Base-by-base conservation (phyloP, 768 basidiomycete genomes). In the Tylopilus felleus region DNA sequence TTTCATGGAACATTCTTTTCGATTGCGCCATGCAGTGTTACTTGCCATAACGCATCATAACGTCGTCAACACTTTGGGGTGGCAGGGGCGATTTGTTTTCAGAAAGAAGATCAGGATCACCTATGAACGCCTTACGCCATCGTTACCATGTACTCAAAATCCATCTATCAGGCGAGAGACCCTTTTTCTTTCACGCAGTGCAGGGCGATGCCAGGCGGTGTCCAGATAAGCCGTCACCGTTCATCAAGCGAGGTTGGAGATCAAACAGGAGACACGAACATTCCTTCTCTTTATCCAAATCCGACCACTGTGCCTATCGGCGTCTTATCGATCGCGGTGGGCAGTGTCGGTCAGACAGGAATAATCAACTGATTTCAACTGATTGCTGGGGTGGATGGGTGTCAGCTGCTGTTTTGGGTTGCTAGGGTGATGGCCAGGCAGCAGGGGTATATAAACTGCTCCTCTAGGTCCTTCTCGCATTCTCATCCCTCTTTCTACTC, bases 371-470 rank as follows among this genome's bases (percentile, higher is more conserved):
- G 33, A 33, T 33, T 16, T 33, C 33, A 33, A 33, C 33, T 33
- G 33, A 36, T 36, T 2, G 36, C n/a, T n/a, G 36, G 17, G 33
- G 33, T n/a, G 36, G 36, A 36, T 33, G 36, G 36, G 36, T 17
- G 13, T 17, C 36, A 36, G 17, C 17, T n/a, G 51, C 51, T 49
- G 29, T 47, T 55, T 40, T 47, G 19, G 51, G 65, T 61, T 51
- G 51, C 51, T n/a, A 56, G 45, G 63, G 65, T 29, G 47, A 46
- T 45, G 5, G 13, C 33, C n/a, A 38, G 17, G 33, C n/a, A 17
- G 52, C 44, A 41, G 49, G 48, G 52, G 49, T 67, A 66, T 67
- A 60, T 65, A 62, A 65, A 33, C 45, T 33, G 21, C 21, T 21
- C 38, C 9, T 21, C 7, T 22, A 8, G 9, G 23, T 35, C 12